Evolutionary conservation across 345 rosid genomes (phyloP), one percentile per base, ranked within the genome.

Genomic region (Dipteronia sinensis): DNA sequence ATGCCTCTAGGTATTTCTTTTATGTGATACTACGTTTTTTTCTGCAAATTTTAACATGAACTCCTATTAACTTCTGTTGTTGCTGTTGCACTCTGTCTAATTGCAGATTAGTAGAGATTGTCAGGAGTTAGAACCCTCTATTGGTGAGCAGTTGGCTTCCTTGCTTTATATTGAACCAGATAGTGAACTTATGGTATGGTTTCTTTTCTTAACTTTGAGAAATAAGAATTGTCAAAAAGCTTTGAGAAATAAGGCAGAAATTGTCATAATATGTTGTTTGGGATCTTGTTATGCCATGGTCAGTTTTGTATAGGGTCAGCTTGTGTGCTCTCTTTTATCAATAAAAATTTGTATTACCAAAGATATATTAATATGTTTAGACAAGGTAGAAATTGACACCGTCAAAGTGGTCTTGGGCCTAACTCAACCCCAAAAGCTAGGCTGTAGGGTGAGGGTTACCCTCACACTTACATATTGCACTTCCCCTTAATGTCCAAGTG

Each of bases 21-120:
- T 67, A 11, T 19, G n/a, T 68, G 46, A 49, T 68, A 55, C 62
- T 68, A 31, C 55, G 67, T 74, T 44, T 29, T n/a, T 29, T 20
- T 55, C 44, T 46, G 9, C 44, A 75, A 74, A 10, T 22, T 71
- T 69, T 68, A 51, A 72, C 58, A 65, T 38, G 47, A 25, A 61
- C 77, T 31, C 62, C 73, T 29, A 25, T 77, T 69, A 15, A 27
- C 46, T 78, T 78, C 46, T 51, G 23, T 53, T 71, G 76, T 80
- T 70, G 44, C 72, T 78, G 69, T 76, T 79, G 44, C 79, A 31
- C 73, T 77, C 75, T 73, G 65, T 74, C 46, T 61, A 31, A 56
- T 71, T 80, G 86, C 87, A 93, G 99, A 96, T 96, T 79, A 96
- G 99, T 83, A 94, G 99, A 89, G 99, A 96, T 76, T 96, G 99